Conservation (phyloP, 2,329 filamentous ascomycete genomes). For the Phyllosticta citriasiana region DNA sequence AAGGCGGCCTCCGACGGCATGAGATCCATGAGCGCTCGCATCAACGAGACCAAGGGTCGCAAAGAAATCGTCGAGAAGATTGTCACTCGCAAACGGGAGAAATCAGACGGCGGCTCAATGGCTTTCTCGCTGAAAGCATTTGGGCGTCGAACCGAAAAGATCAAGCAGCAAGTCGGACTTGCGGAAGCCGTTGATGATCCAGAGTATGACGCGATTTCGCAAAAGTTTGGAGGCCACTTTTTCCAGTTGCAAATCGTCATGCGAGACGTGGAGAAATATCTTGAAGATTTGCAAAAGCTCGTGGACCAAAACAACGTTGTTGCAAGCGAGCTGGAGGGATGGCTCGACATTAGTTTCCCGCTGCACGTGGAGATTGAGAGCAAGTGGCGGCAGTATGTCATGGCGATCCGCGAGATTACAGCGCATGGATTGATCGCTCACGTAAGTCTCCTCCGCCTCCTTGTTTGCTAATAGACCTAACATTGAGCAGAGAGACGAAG, state of each 20-base stretch:
- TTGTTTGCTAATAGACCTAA: not conserved
- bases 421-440: conserved; percentile 28
- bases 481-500: conserved; percentile 28
- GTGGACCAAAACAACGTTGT: conserved; percentile 74
- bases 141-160: conserved; percentile 76
- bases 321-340: conserved; percentile 70
- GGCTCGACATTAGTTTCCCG: conserved; percentile 52
- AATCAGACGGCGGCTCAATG: conserved; percentile 64
- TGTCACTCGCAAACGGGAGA: conserved; percentile 75
- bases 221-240: conserved; percentile 86
- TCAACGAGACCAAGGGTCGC: conserved; percentile 93
- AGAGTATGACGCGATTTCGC: conserved; percentile 68
- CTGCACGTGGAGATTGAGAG: conserved; percentile 67
- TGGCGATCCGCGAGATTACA: conserved; percentile 77
- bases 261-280: conserved; percentile 88
- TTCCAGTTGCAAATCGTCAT: conserved; percentile 86
- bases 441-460: not conserved
- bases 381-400: conserved; percentile 88
- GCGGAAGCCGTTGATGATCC: conserved; percentile 62
- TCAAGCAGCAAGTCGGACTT: conserved; percentile 60
- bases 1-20: conserved; percentile 63
- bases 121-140: conserved; percentile 61
- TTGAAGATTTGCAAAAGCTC: conserved; percentile 68
- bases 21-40: conserved; percentile 52
- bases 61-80: conserved; percentile 83